Percentiles rank a stretch among this genome's conserved stretches.
Conservation (phyloP, 306 rosid species). For the Rosa lucieae region DNA sequence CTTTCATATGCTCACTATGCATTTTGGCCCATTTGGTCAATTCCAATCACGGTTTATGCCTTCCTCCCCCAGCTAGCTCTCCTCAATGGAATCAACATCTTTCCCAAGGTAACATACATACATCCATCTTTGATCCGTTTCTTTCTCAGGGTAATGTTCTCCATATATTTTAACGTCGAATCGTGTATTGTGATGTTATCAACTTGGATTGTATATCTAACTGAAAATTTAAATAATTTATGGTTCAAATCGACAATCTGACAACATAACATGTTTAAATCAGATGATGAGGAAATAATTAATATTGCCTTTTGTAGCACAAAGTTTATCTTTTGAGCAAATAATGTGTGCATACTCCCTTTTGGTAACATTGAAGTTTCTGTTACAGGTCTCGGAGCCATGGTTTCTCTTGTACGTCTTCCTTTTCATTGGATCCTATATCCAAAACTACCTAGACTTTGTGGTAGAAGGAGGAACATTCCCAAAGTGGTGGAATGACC, state of each 20-base stretch:
- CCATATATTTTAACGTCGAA: not conserved
- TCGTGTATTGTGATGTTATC: not conserved
- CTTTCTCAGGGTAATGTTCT: not conserved
- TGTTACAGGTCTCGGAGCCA: conserved; percentile 30
- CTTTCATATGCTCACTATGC: conserved; percentile 29
- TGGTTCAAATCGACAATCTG: not conserved
- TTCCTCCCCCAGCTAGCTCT: conserved; percentile 46
- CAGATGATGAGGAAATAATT: not conserved
- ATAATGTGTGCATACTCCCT: not conserved
- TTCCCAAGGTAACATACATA: conserved; percentile 31
- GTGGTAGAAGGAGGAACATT: conserved; percentile 23
- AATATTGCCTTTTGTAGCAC: not conserved
- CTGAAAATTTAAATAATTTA: not conserved
- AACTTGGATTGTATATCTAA: not conserved
- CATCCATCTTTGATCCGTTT: not conserved
- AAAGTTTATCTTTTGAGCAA: not conserved
- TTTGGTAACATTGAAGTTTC: not conserved
- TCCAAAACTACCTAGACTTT: conserved; percentile 36
- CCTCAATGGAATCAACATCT: conserved; percentile 35
- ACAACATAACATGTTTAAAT: not conserved
- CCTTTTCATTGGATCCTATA: conserved; percentile 39
- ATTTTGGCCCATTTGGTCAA: conserved; percentile 25
- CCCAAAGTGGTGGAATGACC: conserved; percentile 46
- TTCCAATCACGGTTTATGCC: conserved; percentile 33
- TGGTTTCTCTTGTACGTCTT: conserved; percentile 37